These are phyloP conservation scores for Aspergillus diversus DNA, from an alignment of 495 filamentous ascomycete genomes.

Conservation along the genomic window DNA sequence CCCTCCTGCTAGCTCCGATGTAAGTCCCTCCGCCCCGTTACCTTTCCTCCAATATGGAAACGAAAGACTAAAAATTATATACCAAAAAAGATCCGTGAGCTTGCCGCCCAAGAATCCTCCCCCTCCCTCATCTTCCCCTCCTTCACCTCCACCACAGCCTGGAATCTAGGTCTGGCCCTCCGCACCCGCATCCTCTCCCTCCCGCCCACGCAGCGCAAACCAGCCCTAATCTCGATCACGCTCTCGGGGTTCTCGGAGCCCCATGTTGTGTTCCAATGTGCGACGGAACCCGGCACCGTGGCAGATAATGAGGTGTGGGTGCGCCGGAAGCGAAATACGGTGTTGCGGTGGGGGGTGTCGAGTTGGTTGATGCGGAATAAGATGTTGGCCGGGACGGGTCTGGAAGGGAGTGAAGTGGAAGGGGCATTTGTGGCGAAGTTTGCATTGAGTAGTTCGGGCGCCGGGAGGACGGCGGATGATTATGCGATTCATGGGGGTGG, in stretches of 20 bases:
- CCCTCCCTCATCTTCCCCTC: slow-evolving; percentile 55
- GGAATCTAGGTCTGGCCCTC: slow-evolving; percentile 65
- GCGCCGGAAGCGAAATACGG: slow-evolving; percentile 66
- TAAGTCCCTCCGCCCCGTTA: slow-evolving; percentile 22
- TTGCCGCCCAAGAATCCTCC: slow-evolving; percentile 54
- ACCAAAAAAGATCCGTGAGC: slow-evolving; percentile 45
- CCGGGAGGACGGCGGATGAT: slow-evolving; percentile 53
- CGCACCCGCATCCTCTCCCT: slow-evolving; percentile 62
- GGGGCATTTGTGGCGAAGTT: slow-evolving; percentile 60
- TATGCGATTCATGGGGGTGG: slow-evolving; percentile 80
- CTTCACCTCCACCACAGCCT: slow-evolving; percentile 71
- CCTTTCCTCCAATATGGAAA: slow-evolving; percentile 1
- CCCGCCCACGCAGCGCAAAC: slow-evolving; percentile 45
- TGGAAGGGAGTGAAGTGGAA: slow-evolving; percentile 52
- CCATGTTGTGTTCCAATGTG: slow-evolving; percentile 65
- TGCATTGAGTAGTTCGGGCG: slow-evolving; percentile 44
- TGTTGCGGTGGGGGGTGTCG: slow-evolving; percentile 68
- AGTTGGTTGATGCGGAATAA: slow-evolving; percentile 70
- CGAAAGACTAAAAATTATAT: slow-evolving; percentile 15
- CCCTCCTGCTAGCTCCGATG: slow-evolving; percentile 41
- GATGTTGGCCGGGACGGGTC: slow-evolving; percentile 37
- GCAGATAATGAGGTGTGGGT: slow-evolving; percentile 67
- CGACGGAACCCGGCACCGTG: slow-evolving; percentile 56
- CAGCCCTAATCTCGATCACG: slow-evolving; percentile 69
- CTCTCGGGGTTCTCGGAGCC: slow-evolving; percentile 47